Conservation (phyloP, 495 filamentous ascomycete species). For the Penicillium cataractarum region DNA sequence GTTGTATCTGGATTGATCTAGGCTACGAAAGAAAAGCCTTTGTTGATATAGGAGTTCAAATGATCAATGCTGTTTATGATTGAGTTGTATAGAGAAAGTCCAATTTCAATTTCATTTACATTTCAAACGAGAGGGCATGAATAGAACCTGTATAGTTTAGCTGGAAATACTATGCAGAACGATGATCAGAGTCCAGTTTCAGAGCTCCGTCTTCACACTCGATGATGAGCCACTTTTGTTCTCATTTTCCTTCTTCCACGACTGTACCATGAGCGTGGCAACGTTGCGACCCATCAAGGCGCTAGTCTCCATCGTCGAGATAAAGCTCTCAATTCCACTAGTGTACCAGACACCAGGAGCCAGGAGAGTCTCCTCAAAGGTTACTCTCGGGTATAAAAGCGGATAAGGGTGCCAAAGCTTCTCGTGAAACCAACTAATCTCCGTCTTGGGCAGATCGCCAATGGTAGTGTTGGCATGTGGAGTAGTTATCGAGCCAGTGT, state of each 20-base stretch:
- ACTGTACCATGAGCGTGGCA: conserved; percentile 74
- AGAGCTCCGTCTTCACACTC: conserved; percentile 23
- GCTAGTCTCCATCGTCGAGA: conserved; percentile 98
- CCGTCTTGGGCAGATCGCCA: conserved; percentile 41
- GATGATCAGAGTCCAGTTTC: neutral
- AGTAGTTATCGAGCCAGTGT: conserved; percentile 15
- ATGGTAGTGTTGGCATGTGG: conserved; percentile 31
- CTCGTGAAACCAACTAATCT: conserved; percentile 78
- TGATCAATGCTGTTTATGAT: conserved; percentile 16
- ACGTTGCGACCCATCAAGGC: conserved; percentile 95
- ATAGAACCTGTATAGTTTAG: neutral
- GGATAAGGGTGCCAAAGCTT: conserved; percentile 86
- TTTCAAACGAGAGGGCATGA: neutral
- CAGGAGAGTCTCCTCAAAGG: conserved; percentile 80
- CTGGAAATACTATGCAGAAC: neutral
- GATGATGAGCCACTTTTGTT: neutral
- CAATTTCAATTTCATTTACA: neutral
- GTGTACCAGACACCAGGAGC: conserved; percentile 79
- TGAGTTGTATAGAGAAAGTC: conserved; percentile 13
- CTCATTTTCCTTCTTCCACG: conserved; percentile 44
- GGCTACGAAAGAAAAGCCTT: conserved; percentile 11
- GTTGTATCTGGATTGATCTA: neutral
- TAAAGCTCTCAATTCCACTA: conserved; percentile 90
- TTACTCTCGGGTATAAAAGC: conserved; percentile 76
- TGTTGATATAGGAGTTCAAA: neutral